These are phyloP conservation scores for Rhododendron vialii DNA, from an alignment of 148 eudicot species.

Conservation along the genomic window DNA sequence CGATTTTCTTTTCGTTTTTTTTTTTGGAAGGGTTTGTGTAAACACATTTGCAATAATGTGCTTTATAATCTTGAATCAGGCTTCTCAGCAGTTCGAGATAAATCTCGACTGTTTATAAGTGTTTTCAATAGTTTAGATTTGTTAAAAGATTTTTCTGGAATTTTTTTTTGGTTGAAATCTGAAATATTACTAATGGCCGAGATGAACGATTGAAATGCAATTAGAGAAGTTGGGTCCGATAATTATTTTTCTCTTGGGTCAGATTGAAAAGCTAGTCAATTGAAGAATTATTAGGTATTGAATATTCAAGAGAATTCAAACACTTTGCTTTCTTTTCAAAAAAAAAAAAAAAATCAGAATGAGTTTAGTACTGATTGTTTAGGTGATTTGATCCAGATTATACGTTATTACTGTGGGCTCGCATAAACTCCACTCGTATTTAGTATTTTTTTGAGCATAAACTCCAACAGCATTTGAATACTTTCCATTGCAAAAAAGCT, in stretches of 20 bases:
- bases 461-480: background rate
- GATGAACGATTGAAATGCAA: background rate
- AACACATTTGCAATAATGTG: background rate
- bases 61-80: background rate
- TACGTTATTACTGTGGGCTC: background rate
- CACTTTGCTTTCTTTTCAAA: background rate
- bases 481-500: too few relatives aligned
- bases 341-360: too few relatives aligned
- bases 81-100: background rate
- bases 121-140: background rate
- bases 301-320: background rate
- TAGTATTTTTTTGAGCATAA: too few relatives aligned
- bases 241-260: background rate
- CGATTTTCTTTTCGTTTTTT: background rate
- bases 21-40: background rate
- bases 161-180: background rate
- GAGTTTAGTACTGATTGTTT: background rate
- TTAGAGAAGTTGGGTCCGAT: background rate
- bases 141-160: background rate
- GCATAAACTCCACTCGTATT: background rate
- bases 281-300: background rate
- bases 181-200: background rate
- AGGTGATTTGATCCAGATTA: background rate
- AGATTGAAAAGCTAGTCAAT: background rate
- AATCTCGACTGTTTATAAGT: background rate